Conservation (phyloP, 257 asterid species). For the Nicotiana paniculata region DNA sequence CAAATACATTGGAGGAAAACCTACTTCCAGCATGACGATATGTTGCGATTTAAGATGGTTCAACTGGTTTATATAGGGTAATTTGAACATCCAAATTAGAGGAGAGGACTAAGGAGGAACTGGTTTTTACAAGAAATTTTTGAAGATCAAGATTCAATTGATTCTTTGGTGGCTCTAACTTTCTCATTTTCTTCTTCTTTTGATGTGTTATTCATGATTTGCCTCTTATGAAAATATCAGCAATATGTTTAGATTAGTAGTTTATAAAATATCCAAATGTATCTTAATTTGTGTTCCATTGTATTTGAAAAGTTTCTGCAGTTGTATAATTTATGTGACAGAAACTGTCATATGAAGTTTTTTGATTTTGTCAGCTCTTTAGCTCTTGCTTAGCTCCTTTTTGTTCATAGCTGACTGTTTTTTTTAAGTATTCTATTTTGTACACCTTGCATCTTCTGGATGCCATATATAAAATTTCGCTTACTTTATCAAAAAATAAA, state of each 20-base stretch:
- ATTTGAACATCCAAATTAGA: background rate
- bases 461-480: too few relatives aligned
- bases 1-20: slow-evolving; percentile 36
- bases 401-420: too few relatives aligned
- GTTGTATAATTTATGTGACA: background rate
- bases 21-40: slow-evolving; percentile 35
- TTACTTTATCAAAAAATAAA: too few relatives aligned
- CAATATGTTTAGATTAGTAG: background rate
- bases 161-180: background rate
- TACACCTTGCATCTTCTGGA: too few relatives aligned
- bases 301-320: background rate
- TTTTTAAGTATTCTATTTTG: too few relatives aligned
- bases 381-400: too few relatives aligned
- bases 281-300: background rate
- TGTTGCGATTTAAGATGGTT: background rate
- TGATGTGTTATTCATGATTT: background rate
- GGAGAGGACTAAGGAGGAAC: background rate
- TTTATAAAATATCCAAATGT: background rate
- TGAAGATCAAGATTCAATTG: slow-evolving; percentile 3
- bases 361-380: too few relatives aligned
- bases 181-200: background rate
- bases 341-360: too few relatives aligned
- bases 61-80: background rate
- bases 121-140: background rate
- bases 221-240: background rate